Evolutionary conservation across 31 red algal species (phyloP), one percentile per base, ranked within the genome.

Genomic region (Endocladia muricata): DNA sequence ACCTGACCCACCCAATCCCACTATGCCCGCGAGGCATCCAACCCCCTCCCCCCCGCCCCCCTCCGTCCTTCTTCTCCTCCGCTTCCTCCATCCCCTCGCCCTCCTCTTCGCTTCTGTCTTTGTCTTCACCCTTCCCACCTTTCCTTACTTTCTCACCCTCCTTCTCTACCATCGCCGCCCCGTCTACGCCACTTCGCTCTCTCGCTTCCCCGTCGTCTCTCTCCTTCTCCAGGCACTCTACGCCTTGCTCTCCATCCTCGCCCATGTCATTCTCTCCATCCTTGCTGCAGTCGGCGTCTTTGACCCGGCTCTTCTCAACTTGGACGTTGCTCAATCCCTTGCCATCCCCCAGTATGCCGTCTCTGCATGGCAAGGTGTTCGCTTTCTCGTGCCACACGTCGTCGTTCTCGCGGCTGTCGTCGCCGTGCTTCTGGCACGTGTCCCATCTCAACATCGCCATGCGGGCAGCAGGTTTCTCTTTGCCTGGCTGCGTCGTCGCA

Each of bases 261-360:
- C 71, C 21, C 81, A 85, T 32, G 26, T 85, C 31, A 73, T 59
- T 19, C 26, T 73, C 70, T 9, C 81, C 13, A 43, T 62, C 22
- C 81, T 85, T 23, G 43, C 76, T 31, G 49, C 54, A 28, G 35
- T 40, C 3, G 13, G 7, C 55, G 31, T 38, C n/a, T 32, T 73
- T 31, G 30, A 32, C n/a, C 69, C 42, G 13, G 25, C 68, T 42
- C 36, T 17, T 0, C 31, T 31, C 0, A 42, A 41, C 5, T 32
- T 41, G n/a, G 56, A 66, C 11, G 6, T 58, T 3, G 35, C 67
- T 62, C 81, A 40, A 57, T 73, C 69, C 37, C 36, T 73, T 19
- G 81, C 36, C 36, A 7, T 85, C 57, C 69, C 81, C 13, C 68
- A 70, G 30, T 85, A 75, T 61, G 70, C 66, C 43, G 19, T 63